Evolutionary conservation across 768 basidiomycete species (phyloP), one percentile per base, ranked within the genome.

Genomic region (Boletus reticulatus): DNA sequence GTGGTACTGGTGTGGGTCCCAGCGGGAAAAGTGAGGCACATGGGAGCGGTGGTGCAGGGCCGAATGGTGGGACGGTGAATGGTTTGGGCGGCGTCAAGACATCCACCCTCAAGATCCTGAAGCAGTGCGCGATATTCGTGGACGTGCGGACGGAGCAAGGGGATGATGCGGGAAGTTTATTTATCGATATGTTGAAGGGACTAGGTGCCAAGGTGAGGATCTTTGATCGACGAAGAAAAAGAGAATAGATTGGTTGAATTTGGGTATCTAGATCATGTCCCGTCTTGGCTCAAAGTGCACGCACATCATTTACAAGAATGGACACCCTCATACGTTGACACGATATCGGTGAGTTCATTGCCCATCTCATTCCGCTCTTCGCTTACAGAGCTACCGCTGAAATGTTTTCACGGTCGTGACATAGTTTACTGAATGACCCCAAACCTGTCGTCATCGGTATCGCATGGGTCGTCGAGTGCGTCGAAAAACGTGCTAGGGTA

Each of bases 381-480:
- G 45, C 32, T 56, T 43, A 48, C 4, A 16, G 6, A 4, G 6
- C n/a, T 22, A 16, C 20, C 12, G 44, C 41, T 34, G 10, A 54
- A 16, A 32, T 39, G 2, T 43, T 49, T 7, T 16, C 22, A 29
- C 20, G 39, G 24, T 4, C 39, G 29, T 31, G 37, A 14, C 43
- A 11, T 34, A 89, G 88, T 50, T 66, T 84, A 46, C 73, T 90
- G 22, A 75, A 82, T 43, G 85, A 91, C 39, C 89, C 69, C 64
- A 80, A 86, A 64, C 93, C 93, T 0, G 60, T 74, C 24, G 84
- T 92, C 16, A 88, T 96, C 16, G 89, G 91, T 9, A 90, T 94
- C 61, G 87, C 84, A 17, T 94, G 93, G 93, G 88, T 95, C 6
- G 89, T 94, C 3, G 85, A 91, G 64, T 95, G 92, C 60, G 87